Evolutionary conservation across 2,329 filamentous ascomycete species (phyloP), one percentile per base, ranked within the genome.

Genomic region (Verticillium alfalfae): DNA sequence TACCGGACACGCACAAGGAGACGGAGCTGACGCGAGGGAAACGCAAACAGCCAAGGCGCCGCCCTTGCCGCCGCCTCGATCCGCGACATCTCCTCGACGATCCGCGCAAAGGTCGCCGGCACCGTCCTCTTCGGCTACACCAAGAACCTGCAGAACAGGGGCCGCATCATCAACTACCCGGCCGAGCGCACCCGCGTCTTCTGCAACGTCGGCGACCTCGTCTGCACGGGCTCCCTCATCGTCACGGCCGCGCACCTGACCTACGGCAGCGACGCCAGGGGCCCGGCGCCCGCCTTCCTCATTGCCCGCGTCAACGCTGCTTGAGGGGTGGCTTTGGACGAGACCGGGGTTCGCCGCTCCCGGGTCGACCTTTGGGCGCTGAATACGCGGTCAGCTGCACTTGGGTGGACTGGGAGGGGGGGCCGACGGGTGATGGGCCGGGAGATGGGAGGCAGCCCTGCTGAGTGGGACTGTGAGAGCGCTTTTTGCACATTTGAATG

Each of bases 121-220:
- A 66, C 64, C 16, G 64, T 70, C 31, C 67, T 66, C 2, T 70
- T 66, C 45, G 69, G 69, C 16, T 68, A 70, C 52, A 67, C 69
- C 60, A 74, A 78, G 71, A 79, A 79, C 67, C 64, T 70, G 57
- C 77, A 79, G 66, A 76, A 78, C 65, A 56, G 59, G 2, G 76
- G 76, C 26, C 70, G 70, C 38, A 76, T 78, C 58, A 66, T 64
- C 45, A 70, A 70, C 22, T 78, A 71, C 66, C 71, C 73, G 16
- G 58, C 65, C 12, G 70, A 73, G 56, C 70, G 72, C 65, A 72
- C 72, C 49, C 69, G 73, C 41, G 71, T 78, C 62, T 76, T 77
- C 68, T 79, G 76, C 68, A 78, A 78, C 63, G 18, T 62, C 8
- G 72, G 73, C 56, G 76, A 79, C 64, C 66, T 70, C 26, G 69